phyloP scores from a whole-genome alignment of 2,329 filamentous ascomycete species.

The Alternaria alternata region DNA sequence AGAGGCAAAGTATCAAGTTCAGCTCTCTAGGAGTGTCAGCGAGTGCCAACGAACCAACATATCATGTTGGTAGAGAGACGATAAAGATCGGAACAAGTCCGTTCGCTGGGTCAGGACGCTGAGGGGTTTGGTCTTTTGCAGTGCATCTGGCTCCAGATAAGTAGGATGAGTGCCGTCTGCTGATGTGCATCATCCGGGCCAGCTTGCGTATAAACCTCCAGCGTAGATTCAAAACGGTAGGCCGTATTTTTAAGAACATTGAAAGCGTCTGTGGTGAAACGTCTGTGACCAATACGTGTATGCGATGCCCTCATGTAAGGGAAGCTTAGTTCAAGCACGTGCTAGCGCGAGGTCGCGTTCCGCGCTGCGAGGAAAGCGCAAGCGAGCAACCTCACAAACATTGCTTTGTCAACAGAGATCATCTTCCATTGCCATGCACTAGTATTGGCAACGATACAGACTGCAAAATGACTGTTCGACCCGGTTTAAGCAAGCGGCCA shows the following conservation, averaged over 20 bases:
- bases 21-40: neutral
- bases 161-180: neutral
- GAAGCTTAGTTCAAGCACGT: slow-evolving; percentile 32
- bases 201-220: neutral
- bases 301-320: neutral
- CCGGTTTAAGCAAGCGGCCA: slow-evolving; percentile 44
- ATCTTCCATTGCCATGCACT: slow-evolving; percentile 4
- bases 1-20: neutral
- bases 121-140: neutral
- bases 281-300: neutral
- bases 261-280: neutral
- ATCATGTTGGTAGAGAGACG: too few species aligned
- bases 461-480: slow-evolving; percentile 29
- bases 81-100: neutral
- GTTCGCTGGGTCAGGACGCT: neutral
- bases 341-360: slow-evolving; percentile 41
- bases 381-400: slow-evolving; percentile 14
- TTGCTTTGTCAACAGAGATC: slow-evolving; percentile 9
- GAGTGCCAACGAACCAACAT: neutral
- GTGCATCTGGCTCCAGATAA: neutral
- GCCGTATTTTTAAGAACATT: neutral
- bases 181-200: neutral
- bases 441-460: neutral
- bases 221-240: neutral
- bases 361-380: slow-evolving; percentile 24